Base-by-base conservation (phyloP, 148 eudicot species). In the Diospyros kaki region DNA sequence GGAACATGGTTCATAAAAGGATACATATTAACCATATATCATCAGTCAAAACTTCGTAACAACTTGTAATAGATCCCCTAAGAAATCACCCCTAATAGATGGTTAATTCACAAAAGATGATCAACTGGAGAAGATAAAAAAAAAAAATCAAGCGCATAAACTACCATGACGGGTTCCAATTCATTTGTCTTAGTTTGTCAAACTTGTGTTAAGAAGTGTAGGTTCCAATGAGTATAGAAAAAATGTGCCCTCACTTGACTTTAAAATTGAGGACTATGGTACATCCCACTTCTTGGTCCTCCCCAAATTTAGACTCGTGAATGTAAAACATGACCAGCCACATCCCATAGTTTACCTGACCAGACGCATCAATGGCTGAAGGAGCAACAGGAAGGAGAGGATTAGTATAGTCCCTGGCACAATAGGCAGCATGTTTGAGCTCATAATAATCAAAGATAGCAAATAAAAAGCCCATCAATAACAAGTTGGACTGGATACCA, bases 341-440 rank as follows among this genome's bases (percentile, higher is more conserved):
- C 15, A 45, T 76, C 44, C 71, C 44, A 66, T 4, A 56, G 18
- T 67, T 78, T 88, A 95, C 99, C 96, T 95, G 99, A 76, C 99
- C 96, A 80, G 80, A 79, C 6, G 97, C 86, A 79, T 95, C 97
- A 69, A 93, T 89, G 51, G 99, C 99, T 40, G 99, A 95, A 12
- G 99, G 90, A 75, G 96, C 92, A 63, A 95, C 96, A 53, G 99
- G 97, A 66, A 95, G 96, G 68, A 69, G 85, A 54, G 91, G 97
- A 75, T 95, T 95, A 44, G 99, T 93, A 76, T 95, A 95, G 85
- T 95, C 99, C 97, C 99, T 95, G 77, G 66, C 81, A 28, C 77
- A 85, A 64, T 51, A 61, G 5, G 64, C 41, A 60, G 4, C 5
- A 28, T 13, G 14, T 46, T 73, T 61, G 68, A 53, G 51, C 46